Base-by-base conservation (phyloP, 225 moss, liverwort and hornwort species). In the Polytrichum commune region DNA sequence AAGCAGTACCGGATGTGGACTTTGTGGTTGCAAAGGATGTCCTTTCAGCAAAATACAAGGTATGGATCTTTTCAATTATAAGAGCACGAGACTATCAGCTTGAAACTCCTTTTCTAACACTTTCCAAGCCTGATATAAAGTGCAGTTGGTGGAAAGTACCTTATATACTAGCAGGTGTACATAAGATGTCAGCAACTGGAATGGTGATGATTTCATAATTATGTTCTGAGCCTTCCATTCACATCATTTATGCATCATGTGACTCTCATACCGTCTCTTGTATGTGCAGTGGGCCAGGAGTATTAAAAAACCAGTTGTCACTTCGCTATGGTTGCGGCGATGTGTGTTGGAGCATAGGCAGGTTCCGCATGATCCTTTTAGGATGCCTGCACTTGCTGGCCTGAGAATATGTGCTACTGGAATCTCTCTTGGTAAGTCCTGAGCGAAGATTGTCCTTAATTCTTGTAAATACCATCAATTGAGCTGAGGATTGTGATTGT, bases 21-120 rank as follows among this genome's bases (percentile, higher is more conserved):
- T 87, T 93, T 62, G 93, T 95, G 16, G 61, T 95, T 28, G 91
- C 93, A 24, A 95, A 93, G 75, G 86, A 91, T 63, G 95, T 93
- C 30, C 63, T 90, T 16, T 79, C 93, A 65, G 79, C 83, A 25
- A 93, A 95, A 60, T 93, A 90, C 27, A 95, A 85, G 86, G 86
- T 86, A 13, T 18, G 73, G 29, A 29, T 19, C 28, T 35, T 46
- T n/a, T 32, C 28, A 35, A 35, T 9, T 35, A 9, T 9, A 35
- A 35, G 35, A 35, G 35, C 33, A 9, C 2, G 2, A 35, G 35
- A 35, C 35, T 2, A 35, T 35, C 35, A 35, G 35, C 35, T 35
- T 35, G 35, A 35, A 35, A 35, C 35, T 35, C 35, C 9, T 9
- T 35, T 33, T 35, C 2, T 0, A 35, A 9, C 2, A 35, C 35